These are phyloP conservation scores for Chytriomyces confervae DNA, from an alignment of 192 early-diverging fungal species.

Conservation along the genomic window DNA sequence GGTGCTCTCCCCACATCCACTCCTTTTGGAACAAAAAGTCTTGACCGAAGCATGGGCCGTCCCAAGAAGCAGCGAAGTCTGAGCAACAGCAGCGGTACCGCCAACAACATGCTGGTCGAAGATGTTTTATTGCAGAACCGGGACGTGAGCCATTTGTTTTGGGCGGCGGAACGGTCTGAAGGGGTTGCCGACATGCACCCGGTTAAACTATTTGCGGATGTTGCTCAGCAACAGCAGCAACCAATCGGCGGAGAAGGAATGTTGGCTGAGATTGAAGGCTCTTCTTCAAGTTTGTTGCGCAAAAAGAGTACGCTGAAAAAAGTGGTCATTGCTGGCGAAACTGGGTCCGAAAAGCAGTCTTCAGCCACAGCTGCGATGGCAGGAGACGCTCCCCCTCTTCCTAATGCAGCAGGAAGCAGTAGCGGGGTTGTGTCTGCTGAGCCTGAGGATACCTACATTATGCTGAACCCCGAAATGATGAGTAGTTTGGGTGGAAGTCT, in stretches of 20 bases:
- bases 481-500: not conserved
- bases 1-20: not conserved
- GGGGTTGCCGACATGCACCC: constrained; percentile 19
- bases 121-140: constrained; percentile 16
- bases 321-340: not conserved
- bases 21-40: not conserved
- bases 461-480: not conserved
- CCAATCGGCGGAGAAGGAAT: not conserved
- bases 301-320: constrained; percentile 15
- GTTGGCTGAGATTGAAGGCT: not conserved
- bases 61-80: not conserved
- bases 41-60: not conserved
- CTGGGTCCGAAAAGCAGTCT: not conserved
- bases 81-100: not conserved
- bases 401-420: not conserved
- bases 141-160: constrained; percentile 26
- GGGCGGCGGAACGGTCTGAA: not conserved
- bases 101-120: constrained; percentile 7
- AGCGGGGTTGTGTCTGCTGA: not conserved
- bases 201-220: constrained; percentile 15
- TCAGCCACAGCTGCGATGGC: not conserved
- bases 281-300: not conserved
- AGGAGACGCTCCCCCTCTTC: not conserved
- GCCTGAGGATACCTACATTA: not conserved
- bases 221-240: not conserved